phyloP scores from a whole-genome alignment of 441 rosid species.

The Euphorbia schlechtendalii region DNA sequence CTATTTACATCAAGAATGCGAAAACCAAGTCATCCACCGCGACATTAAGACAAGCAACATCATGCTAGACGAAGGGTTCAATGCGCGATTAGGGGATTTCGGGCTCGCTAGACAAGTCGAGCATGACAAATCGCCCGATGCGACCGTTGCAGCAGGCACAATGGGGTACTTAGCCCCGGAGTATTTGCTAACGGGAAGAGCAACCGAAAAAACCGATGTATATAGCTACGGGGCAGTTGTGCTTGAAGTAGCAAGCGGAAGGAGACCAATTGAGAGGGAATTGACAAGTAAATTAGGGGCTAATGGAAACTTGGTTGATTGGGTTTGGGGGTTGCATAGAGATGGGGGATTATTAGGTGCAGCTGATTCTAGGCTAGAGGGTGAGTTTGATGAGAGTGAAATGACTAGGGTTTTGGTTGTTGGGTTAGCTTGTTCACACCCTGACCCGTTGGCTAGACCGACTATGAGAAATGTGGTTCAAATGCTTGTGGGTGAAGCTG shows the following conservation, averaged over 20 bases:
- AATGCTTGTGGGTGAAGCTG: slow-evolving; percentile 82
- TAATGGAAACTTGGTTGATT: slow-evolving; percentile 71
- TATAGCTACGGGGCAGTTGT: slow-evolving; percentile 94
- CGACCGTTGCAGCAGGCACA: slow-evolving; percentile 93
- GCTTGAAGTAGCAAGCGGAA: slow-evolving; percentile 76
- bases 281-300: slow-evolving; percentile 26
- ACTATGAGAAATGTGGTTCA: slow-evolving; percentile 80
- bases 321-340: slow-evolving; percentile 91
- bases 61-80: slow-evolving; percentile 81
- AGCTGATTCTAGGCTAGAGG: slow-evolving; percentile 61
- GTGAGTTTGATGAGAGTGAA: slow-evolving; percentile 49
- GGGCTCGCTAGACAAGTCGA: slow-evolving; percentile 83
- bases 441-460: slow-evolving; percentile 84
- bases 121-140: slow-evolving; percentile 86
- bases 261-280: slow-evolving; percentile 82
- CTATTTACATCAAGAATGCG: slow-evolving; percentile 93
- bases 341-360: slow-evolving; percentile 63
- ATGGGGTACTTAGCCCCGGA: slow-evolving; percentile 99
- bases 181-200: slow-evolving; percentile 79
- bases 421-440: slow-evolving; percentile 88
- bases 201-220: slow-evolving; percentile 80
- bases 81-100: slow-evolving; percentile 83
- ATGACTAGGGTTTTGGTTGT: slow-evolving; percentile 60
- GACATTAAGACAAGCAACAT: slow-evolving; percentile 88
- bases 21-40: slow-evolving; percentile 87